Base-by-base conservation (phyloP, 345 rosid species). In the Euphorbia lathyris region DNA sequence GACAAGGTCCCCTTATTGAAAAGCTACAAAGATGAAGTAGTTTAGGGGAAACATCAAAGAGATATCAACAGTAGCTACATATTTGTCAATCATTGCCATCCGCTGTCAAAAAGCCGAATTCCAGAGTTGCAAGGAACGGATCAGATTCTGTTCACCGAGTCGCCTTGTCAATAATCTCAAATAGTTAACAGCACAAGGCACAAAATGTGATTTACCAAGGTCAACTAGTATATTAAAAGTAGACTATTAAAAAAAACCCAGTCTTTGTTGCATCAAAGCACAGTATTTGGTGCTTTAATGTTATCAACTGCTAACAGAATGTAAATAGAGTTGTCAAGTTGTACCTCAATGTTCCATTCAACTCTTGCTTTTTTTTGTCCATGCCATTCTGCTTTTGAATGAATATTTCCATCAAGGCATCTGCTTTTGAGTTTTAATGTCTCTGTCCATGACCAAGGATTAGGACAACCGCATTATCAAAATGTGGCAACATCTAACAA, bases 1-100 rank as follows among this genome's bases (percentile, higher is more conserved):
- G 76, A 84, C 53, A 84, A 86, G 77, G 80, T 66, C 25, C 96
- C 97, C 68, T 79, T 90, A 14, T 78, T 90, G 81, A 82, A 71
- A 75, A 86, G 77, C 74, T 67, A 48, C 72, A 87, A 86, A 81
- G 82, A 55, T 7, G 86, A 86, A 38, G 66, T 32, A 50, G 86
- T 76, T 32, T 80, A 74, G 52, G 60, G 59, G 58, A 17, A 30
- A 22, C 0, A 53, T 8, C 51, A 63, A 23, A 63, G 7, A 64
- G 26, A 22, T 14, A 14, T 0, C 6, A 14, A 5, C 22, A 43
- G 56, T 14, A 27, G 19, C 32, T 6, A 8, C 13, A 25, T 3
- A n/a, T 17, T 12, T 30, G 8, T 30, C 43, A 6, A 40, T 8
- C 43, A 40, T 9, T 40, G 11, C 6, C 11, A 40, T 5, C 9